Base-by-base conservation (phyloP, 2,329 filamentous ascomycete genomes). In the Chlorencoelia australis region DNA sequence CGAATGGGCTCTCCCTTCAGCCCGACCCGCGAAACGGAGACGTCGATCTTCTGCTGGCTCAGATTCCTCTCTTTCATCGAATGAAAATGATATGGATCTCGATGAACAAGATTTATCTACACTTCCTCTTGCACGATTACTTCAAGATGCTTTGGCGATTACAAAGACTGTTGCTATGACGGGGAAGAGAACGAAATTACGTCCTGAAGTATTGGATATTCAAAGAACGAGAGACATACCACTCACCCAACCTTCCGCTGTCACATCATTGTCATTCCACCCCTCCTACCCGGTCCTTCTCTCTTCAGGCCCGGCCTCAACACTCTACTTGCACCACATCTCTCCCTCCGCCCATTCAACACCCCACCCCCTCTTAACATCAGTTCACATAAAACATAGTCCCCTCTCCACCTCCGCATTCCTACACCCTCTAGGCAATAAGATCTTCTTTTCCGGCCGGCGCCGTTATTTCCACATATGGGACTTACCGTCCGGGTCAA, bases 381-480 rank as follows among this genome's bases (percentile, higher is more conserved):
- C 87, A 10, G 73, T 96, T 15, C 87, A 95, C 59, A 74, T 94
- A 54, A 80, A 79, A 53, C 73, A 75, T 45, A 89, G 87, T 1
- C 83, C 88, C n/a, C 70, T 98, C 35, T 76, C 81, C 40, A 86
- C 82, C 8, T 86, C 88, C 5, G 73, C 82, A 24, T 96, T 98
- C 59, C 67, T 87, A 39, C 73, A 71, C 17, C 75, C 81, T 4
- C 64, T 64, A 11, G 85, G 83, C 45, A 78, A 82, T 44, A 81
- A 81, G 50, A 82, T 98, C 47, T 84, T 94, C 59, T 83, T 95
- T 41, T 82, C 87, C 13, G 88, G 88, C 24, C 80, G 89, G 22
- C 76, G 91, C 33, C 79, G 79, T 45, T 96, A 87, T 65, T 95
- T 96, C 61, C 91, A 96, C 62, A 79, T 82, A 47, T 98, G 91